phyloP scores from a whole-genome alignment of 2,329 filamentous ascomycete species.

The Pseudogymnoascus sp. region DNA sequence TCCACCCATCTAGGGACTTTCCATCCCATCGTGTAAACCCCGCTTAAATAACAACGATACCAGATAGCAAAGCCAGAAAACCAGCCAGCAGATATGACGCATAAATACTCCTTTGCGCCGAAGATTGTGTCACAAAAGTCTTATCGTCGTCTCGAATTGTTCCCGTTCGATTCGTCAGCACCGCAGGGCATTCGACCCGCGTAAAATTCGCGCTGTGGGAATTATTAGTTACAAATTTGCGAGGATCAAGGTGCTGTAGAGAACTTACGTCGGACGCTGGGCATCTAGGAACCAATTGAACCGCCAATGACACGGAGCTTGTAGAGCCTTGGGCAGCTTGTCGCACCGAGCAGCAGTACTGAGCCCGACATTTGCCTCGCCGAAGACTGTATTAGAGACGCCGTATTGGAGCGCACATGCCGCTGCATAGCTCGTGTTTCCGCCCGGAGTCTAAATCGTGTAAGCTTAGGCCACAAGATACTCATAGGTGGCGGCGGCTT shows the following conservation, averaged over 20 bases:
- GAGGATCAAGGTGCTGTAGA: neutral
- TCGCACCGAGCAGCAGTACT: neutral
- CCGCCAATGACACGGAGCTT: neutral
- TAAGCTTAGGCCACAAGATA: too few relatives aligned
- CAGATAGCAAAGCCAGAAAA: neutral
- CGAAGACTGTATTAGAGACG: neutral
- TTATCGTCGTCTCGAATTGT: slow-evolving; percentile 1
- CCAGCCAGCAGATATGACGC: neutral
- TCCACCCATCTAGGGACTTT: neutral
- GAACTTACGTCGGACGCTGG: neutral
- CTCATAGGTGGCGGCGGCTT: slow-evolving; percentile 14
- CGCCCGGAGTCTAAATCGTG: neutral
- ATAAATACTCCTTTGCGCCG: neutral
- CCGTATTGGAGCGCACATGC: neutral
- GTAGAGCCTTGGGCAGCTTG: neutral
- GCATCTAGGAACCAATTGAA: neutral
- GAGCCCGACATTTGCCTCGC: neutral
- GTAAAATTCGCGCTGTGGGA: neutral
- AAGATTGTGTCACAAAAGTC: neutral
- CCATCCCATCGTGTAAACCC: neutral
- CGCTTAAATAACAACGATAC: neutral
- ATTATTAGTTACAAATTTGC: neutral
- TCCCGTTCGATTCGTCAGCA: neutral
- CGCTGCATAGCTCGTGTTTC: neutral
- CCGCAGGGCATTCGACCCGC: neutral